Evolutionary conservation across 2,329 filamentous ascomycete species (phyloP).

Genomic region (Neofusicoccum kwambonambiense): DNA sequence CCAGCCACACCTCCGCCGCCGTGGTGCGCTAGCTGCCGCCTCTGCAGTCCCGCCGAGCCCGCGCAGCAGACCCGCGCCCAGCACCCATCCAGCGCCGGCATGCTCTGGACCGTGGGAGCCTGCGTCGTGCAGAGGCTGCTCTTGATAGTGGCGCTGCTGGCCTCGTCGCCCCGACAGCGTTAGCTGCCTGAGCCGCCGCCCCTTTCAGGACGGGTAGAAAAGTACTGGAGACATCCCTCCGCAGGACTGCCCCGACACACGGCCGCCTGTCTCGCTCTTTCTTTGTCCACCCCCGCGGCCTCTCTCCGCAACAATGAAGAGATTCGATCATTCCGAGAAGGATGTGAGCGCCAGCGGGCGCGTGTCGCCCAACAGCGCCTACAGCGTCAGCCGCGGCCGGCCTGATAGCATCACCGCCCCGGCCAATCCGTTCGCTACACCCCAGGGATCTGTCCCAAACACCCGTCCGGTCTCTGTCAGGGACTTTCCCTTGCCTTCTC

Average conservation of each 20-base stretch:
- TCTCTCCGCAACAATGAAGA: slow-evolving; percentile 10
- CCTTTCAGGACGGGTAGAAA: not conserved
- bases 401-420: not conserved
- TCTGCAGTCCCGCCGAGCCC: not conserved
- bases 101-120: not conserved
- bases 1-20: slow-evolving; percentile 33
- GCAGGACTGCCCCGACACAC: not conserved
- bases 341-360: not conserved
- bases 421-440: slow-evolving; percentile 6
- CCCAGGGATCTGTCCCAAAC: not conserved
- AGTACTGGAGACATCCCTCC: not conserved
- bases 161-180: not conserved
- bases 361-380: not conserved
- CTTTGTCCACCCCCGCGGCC: not conserved
- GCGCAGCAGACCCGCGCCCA: not conserved
- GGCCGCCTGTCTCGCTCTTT: not conserved
- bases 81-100: not conserved
- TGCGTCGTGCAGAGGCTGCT: not conserved
- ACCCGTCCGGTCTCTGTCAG: not conserved
- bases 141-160: not conserved
- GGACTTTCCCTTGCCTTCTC: not conserved
- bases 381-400: not conserved
- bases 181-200: not conserved
- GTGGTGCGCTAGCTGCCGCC: slow-evolving; percentile 17
- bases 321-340: not conserved